Evolutionary conservation across 495 filamentous ascomycete genomes (phyloP).

Genomic region (Neurospora cerealis): DNA sequence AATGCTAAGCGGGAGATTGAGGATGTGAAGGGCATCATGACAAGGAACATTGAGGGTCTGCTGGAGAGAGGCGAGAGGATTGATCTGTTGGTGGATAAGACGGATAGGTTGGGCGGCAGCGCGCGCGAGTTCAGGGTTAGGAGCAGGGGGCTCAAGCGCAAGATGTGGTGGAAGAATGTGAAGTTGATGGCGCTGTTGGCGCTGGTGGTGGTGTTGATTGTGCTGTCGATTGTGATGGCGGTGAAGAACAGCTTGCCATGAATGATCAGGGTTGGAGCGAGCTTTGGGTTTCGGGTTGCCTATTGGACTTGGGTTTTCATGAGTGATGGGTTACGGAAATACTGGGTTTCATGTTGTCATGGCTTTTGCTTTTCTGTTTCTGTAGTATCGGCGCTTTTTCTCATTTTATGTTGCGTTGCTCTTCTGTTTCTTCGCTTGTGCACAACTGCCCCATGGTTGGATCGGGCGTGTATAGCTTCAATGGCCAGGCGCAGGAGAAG

Average conservation of each 20-base stretch:
- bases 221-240: constrained; percentile 41
- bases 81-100: constrained; percentile 94
- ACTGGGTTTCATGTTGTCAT: not conserved
- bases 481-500: constrained; percentile 54
- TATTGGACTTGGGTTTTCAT: not conserved
- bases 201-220: constrained; percentile 72
- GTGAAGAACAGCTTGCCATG: constrained; percentile 24
- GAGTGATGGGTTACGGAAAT: not conserved
- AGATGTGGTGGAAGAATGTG: constrained; percentile 99
- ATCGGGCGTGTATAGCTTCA: constrained; percentile 75
- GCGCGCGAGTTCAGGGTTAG: constrained; percentile 84
- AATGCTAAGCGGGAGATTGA: constrained; percentile 85
- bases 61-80: constrained; percentile 92
- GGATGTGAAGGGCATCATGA: constrained; percentile 92
- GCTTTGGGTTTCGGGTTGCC: not conserved
- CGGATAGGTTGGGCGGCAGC: constrained; percentile 75
- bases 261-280: not conserved
- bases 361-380: not conserved
- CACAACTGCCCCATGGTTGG: constrained; percentile 80
- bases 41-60: constrained; percentile 93
- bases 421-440: constrained; percentile 18
- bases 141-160: constrained; percentile 70
- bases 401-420: not conserved
- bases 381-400: not conserved
- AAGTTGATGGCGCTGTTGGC: constrained; percentile 81